These are phyloP conservation scores for Aspergillus leporis DNA, from an alignment of 495 filamentous ascomycete species.

Conservation along the genomic window DNA sequence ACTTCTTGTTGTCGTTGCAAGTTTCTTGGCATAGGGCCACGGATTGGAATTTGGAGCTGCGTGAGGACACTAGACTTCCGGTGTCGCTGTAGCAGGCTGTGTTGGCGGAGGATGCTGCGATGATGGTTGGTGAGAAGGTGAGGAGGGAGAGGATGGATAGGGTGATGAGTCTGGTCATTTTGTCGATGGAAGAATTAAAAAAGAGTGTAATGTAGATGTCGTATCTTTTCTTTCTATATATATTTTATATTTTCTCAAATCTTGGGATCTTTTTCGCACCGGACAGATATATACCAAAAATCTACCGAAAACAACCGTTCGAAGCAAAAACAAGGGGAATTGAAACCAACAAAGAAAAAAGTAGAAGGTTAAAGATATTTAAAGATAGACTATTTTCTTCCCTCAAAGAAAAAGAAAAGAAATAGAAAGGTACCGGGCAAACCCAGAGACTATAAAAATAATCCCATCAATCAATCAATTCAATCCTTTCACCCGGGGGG, in stretches of 20 bases:
- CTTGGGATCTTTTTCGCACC: background rate
- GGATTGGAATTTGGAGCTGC: conserved; percentile 32
- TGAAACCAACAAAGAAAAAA: background rate
- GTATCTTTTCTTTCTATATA: background rate
- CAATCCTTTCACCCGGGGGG: background rate
- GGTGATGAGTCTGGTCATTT: conserved; percentile 6
- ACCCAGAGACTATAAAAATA: background rate
- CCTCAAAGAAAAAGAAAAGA: background rate
- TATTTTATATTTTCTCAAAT: background rate
- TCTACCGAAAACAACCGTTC: too few relatives aligned
- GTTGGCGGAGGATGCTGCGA: conserved; percentile 5
- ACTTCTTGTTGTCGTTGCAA: conserved; percentile 28
- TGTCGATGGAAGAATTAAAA: background rate
- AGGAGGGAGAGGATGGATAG: conserved; percentile 33
- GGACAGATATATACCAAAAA: background rate
- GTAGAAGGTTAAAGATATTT: too few relatives aligned
- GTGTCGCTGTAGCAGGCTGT: conserved; percentile 40
- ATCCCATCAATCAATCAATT: too few relatives aligned
- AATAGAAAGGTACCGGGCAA: background rate
- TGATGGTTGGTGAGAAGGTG: conserved; percentile 23
- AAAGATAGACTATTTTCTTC: background rate
- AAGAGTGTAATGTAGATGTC: background rate
- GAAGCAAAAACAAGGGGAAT: background rate
- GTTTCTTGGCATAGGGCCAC: conserved; percentile 29
- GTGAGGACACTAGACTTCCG: conserved; percentile 22